Evolutionary conservation across 805 yeast genomes (phyloP).

Genomic region (Saccharomycopsis microspora): DNA sequence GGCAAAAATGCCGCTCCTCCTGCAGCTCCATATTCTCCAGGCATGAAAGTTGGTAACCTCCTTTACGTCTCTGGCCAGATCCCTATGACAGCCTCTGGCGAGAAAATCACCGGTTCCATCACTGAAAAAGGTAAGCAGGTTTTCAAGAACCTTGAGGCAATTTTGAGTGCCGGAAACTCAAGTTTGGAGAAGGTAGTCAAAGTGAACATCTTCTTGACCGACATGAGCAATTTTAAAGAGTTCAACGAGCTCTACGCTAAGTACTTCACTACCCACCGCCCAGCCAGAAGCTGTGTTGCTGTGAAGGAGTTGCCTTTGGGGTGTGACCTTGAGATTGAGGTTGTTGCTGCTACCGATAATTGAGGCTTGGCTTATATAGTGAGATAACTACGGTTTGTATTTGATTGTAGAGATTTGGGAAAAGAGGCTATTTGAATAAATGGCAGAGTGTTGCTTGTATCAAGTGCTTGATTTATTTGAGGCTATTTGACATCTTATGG

Average conservation of each 20-base stretch:
- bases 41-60: constrained; percentile 80
- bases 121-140: constrained; percentile 71
- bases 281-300: constrained; percentile 98
- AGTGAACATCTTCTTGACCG: constrained; percentile 80
- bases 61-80: constrained; percentile 92
- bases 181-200: constrained; percentile 76
- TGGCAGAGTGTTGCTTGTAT: too few relatives aligned
- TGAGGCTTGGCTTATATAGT: not conserved
- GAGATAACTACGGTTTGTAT: not conserved
- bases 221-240: constrained; percentile 74
- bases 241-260: constrained; percentile 78
- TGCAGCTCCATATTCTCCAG: constrained; percentile 95
- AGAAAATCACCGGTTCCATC: constrained; percentile 66
- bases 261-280: constrained; percentile 69
- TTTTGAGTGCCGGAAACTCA: constrained; percentile 80
- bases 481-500: too few relatives aligned
- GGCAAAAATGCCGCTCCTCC: constrained; percentile 71
- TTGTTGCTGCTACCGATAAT: constrained; percentile 48
- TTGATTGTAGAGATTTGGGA: not conserved
- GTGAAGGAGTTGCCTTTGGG: constrained; percentile 86
- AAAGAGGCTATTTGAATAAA: too few relatives aligned
- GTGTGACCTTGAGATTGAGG: constrained; percentile 83
- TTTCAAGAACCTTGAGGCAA: constrained; percentile 53
- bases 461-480: too few relatives aligned
- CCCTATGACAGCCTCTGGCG: constrained; percentile 76